phyloP scores from a whole-genome alignment of 139 green algal genomes.

The Mychonastes homosphaera region DNA sequence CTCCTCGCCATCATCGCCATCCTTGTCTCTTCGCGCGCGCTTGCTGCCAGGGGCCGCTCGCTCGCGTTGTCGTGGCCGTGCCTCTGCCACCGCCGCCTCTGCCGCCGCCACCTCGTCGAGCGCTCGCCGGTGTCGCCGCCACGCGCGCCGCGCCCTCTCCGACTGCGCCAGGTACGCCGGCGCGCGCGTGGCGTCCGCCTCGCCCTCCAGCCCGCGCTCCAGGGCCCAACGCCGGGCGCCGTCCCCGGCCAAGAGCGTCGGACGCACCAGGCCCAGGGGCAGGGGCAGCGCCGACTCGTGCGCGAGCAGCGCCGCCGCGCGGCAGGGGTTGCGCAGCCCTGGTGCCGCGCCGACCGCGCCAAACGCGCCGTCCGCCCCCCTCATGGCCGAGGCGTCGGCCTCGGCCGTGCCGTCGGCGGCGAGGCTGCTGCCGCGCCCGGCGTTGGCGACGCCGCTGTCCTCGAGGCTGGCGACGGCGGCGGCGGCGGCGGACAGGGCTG shows the following conservation, averaged over 20 bases:
- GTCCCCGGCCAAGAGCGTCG: constrained; percentile 63
- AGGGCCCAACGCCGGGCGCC: constrained; percentile 45
- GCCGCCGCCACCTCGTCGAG: constrained; percentile 10
- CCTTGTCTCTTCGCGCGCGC: background rate
- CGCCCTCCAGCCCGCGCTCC: constrained; percentile 24
- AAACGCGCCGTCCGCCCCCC: constrained; percentile 33
- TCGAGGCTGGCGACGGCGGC: constrained; percentile 17
- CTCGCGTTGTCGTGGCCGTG: background rate
- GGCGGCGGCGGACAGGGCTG: background rate
- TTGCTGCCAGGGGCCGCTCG: background rate
- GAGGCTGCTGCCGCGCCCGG: constrained; percentile 65
- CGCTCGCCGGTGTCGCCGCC: constrained; percentile 11
- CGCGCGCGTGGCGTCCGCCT: background rate
- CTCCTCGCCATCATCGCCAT: constrained; percentile 1
- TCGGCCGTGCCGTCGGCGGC: constrained; percentile 58
- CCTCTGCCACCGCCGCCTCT: background rate
- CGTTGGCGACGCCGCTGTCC: constrained; percentile 59
- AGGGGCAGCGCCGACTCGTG: constrained; percentile 30
- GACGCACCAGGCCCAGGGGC: constrained; percentile 52
- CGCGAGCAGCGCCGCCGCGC: constrained; percentile 41
- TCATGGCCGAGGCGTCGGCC: constrained; percentile 71
- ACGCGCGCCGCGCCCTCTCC: too few species aligned
- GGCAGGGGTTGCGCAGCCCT: constrained; percentile 56
- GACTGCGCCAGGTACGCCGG: too few species aligned
- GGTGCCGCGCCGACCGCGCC: constrained; percentile 58